Evolutionary conservation across 108 stramenopile species (phyloP).

Genomic region (Stephanodiscus triporus): DNA sequence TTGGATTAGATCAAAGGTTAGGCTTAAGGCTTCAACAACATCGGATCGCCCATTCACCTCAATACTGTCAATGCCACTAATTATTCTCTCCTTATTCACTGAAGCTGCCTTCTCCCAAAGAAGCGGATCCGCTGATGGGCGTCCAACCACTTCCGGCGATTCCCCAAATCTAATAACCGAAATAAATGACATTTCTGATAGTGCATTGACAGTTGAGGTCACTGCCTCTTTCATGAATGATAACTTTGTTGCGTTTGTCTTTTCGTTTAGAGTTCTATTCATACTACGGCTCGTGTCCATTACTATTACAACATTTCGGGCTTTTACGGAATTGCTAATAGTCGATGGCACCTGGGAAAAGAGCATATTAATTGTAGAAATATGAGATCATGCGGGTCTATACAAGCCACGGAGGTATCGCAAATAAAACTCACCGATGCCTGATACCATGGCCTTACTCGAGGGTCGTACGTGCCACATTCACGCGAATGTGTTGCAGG

Average conservation of each 20-base stretch:
- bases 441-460: slow-evolving; percentile 73
- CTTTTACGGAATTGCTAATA: slow-evolving; percentile 30
- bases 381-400: neutral
- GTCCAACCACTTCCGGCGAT: slow-evolving; percentile 16
- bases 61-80: slow-evolving; percentile 23
- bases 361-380: neutral
- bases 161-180: slow-evolving; percentile 41
- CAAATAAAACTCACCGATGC: slow-evolving; percentile 27
- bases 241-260: slow-evolving; percentile 23
- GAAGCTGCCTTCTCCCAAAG: slow-evolving; percentile 31
- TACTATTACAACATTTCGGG: slow-evolving; percentile 42
- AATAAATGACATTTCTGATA: slow-evolving; percentile 27
- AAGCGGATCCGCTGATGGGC: slow-evolving; percentile 14
- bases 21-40: slow-evolving; percentile 24
- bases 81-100: slow-evolving; percentile 17
- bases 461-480: slow-evolving; percentile 66
- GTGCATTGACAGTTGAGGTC: slow-evolving; percentile 14
- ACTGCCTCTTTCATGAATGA: slow-evolving; percentile 28
- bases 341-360: slow-evolving; percentile 27
- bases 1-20: slow-evolving; percentile 30
- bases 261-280: slow-evolving; percentile 22
- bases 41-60: slow-evolving; percentile 32
- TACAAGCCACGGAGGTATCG: neutral
- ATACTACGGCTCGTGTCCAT: slow-evolving; percentile 47
- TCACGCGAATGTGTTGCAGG: slow-evolving; percentile 47